Conservation (phyloP, 2,329 filamentous ascomycete genomes). For the Biscogniauxia marginata region DNA sequence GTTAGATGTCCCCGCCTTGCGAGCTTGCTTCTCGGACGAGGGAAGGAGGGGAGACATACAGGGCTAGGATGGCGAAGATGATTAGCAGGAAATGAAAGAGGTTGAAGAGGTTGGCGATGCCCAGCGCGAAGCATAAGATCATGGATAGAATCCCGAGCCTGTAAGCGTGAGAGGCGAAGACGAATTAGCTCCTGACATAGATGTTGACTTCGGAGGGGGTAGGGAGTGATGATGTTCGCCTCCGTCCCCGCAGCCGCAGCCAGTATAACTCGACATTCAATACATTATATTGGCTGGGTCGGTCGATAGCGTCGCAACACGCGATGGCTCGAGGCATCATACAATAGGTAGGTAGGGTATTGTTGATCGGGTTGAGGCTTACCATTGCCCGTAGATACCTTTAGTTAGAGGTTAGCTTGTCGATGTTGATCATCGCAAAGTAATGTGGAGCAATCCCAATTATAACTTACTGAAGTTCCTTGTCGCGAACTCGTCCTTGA, state of each 20-base stretch:
- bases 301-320: neutral
- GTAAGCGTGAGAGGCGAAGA: neutral
- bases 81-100: constrained; percentile 45
- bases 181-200: constrained; percentile 20
- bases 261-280: too few relatives aligned
- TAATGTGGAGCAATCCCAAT: neutral
- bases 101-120: constrained; percentile 66
- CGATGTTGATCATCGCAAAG: constrained; percentile 10
- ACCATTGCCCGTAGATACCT: constrained; percentile 79
- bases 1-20: constrained; percentile 1
- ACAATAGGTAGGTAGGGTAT: too few relatives aligned
- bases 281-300: neutral
- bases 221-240: neutral
- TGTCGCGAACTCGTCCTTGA: constrained; percentile 70
- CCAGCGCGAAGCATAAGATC: constrained; percentile 68
- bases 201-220: constrained; percentile 2
- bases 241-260: too few relatives aligned
- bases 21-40: too few relatives aligned
- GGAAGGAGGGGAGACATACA: constrained; percentile 43
- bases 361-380: constrained; percentile 39
- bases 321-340: neutral
- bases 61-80: constrained; percentile 51
- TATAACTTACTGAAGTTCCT: constrained; percentile 68
- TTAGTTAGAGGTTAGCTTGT: constrained; percentile 35
- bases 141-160: constrained; percentile 71